These are phyloP conservation scores for Thielaviopsis ethacetica DNA, from an alignment of 2,329 filamentous ascomycete species.

Conservation along the genomic window DNA sequence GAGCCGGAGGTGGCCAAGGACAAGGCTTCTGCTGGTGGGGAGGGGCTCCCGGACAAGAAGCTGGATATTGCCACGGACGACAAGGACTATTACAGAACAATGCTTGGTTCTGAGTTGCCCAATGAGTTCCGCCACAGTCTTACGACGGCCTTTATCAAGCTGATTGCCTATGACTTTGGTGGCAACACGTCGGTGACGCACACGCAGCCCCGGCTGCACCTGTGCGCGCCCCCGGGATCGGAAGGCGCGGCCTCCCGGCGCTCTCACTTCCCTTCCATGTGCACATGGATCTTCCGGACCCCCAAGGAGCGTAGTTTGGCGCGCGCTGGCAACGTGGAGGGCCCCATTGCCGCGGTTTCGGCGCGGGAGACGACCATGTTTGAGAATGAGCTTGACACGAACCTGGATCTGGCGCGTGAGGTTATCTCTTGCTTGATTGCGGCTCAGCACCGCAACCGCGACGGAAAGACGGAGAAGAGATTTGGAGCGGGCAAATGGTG, in stretches of 20 bases:
- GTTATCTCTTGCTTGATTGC: slow-evolving; percentile 43
- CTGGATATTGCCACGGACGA: slow-evolving; percentile 12
- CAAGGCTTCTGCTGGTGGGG: neutral
- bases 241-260: slow-evolving; percentile 20
- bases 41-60: neutral
- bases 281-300: slow-evolving; percentile 43
- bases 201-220: slow-evolving; percentile 41
- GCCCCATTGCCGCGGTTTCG: slow-evolving; percentile 44
- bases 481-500: slow-evolving; percentile 46
- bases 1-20: neutral
- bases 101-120: slow-evolving; percentile 38
- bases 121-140: slow-evolving; percentile 39
- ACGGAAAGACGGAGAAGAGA: slow-evolving; percentile 37
- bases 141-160: slow-evolving; percentile 43
- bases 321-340: slow-evolving; percentile 41
- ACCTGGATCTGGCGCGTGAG: slow-evolving; percentile 45
- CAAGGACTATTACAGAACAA: slow-evolving; percentile 26
- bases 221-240: slow-evolving; percentile 23
- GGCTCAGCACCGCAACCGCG: slow-evolving; percentile 45
- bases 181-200: slow-evolving; percentile 42
- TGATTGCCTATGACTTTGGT: slow-evolving; percentile 49
- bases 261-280: slow-evolving; percentile 42
- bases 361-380: slow-evolving; percentile 40
- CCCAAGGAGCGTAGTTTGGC: slow-evolving; percentile 43
- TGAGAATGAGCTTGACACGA: slow-evolving; percentile 36